Evolutionary conservation across 805 yeast species (phyloP).

Genomic region (Myxozyma vanderwaltii): DNA sequence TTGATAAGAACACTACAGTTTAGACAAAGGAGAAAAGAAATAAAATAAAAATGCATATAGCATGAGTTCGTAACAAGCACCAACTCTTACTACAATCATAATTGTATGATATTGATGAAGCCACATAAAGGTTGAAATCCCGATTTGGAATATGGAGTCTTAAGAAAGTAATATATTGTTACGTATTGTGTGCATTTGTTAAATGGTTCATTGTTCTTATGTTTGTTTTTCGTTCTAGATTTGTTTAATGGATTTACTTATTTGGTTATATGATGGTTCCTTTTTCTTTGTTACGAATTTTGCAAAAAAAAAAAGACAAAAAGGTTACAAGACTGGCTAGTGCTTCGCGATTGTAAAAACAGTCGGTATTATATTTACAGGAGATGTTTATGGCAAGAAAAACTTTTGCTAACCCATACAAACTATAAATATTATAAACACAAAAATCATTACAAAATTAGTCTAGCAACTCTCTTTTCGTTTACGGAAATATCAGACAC

Average conservation of each 20-base stretch:
- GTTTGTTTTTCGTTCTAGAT: neutral
- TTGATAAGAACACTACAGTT: too few relatives aligned
- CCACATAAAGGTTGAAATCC: neutral
- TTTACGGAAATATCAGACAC: too few relatives aligned
- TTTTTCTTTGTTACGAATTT: neutral
- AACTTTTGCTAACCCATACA: neutral
- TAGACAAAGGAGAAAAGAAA: too few relatives aligned
- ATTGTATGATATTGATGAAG: neutral
- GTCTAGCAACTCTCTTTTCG: too few relatives aligned
- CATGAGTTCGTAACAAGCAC: too few relatives aligned
- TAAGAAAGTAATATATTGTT: neutral
- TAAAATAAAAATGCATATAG: too few relatives aligned
- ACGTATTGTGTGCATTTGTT: neutral
- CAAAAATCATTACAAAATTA: too few relatives aligned
- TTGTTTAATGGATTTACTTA: neutral
- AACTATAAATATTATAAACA: too few relatives aligned
- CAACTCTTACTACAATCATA: too few relatives aligned
- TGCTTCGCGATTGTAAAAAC: too few relatives aligned
- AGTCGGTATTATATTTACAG: neutral
- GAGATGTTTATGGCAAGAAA: neutral
- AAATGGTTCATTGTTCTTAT: neutral
- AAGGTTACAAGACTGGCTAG: too few relatives aligned
- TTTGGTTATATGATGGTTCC: neutral
- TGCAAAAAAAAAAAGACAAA: too few relatives aligned
- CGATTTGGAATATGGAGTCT: neutral